Percentiles rank a stretch among this genome's conserved stretches.
Conservation (phyloP, 176 grass and related monocot species). For the Aegilops bicornis region DNA sequence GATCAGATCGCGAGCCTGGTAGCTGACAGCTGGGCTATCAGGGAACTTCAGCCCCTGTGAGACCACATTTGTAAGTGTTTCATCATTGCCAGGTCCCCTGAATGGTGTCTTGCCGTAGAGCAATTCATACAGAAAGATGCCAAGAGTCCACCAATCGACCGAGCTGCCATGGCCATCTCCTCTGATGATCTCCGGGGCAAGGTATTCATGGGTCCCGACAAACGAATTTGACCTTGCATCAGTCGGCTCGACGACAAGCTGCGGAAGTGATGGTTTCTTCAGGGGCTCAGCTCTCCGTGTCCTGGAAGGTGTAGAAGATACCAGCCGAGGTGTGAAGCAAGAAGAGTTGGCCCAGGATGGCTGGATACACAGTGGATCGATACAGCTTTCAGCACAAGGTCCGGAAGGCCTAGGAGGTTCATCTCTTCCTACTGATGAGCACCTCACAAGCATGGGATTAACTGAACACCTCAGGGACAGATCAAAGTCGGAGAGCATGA, state of each 20-base stretch:
- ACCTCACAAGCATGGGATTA: constrained; percentile 77
- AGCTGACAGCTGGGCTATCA: constrained; percentile 65
- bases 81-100: constrained; percentile 74
- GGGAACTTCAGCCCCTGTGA: constrained; percentile 78
- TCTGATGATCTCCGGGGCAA: constrained; percentile 94
- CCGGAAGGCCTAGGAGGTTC: constrained; percentile 73
- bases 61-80: constrained; percentile 84
- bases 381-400: constrained; percentile 91
- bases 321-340: constrained; percentile 89
- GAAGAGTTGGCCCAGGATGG: constrained; percentile 80
- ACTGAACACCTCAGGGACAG: constrained; percentile 95
- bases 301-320: constrained; percentile 48
- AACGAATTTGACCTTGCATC: constrained; percentile 94
- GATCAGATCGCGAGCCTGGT: constrained; percentile 73
- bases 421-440: constrained; percentile 66
- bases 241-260: constrained; percentile 86
- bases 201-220: constrained; percentile 92
- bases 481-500: constrained; percentile 99
- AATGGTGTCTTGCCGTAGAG: constrained; percentile 85
- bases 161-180: constrained; percentile 98
- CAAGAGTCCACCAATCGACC: constrained; percentile 97
- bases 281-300: constrained; percentile 37
- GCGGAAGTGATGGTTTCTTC: constrained; percentile 68
- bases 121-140: constrained; percentile 88
- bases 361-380: constrained; percentile 86